These are phyloP conservation scores for Dictyostelium brefeldianum DNA, from an alignment of 78 protist species.

Conservation along the genomic window DNA sequence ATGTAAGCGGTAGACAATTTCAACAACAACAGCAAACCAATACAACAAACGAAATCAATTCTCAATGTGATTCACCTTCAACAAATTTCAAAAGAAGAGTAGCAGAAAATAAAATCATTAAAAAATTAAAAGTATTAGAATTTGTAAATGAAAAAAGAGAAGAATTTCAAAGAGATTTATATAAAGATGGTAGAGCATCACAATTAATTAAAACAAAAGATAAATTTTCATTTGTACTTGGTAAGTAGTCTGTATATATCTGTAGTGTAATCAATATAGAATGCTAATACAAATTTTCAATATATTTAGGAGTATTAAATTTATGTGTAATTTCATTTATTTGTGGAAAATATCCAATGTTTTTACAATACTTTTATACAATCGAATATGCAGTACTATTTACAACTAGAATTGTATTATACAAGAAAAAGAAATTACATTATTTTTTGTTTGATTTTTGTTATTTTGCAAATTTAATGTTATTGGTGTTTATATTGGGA, in stretches of 20 bases:
- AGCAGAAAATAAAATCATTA: conserved; percentile 38
- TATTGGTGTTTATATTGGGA: conserved; percentile 31
- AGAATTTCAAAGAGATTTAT: conserved; percentile 42
- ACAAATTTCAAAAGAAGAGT: conserved; percentile 15
- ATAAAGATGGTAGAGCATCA: conserved; percentile 43
- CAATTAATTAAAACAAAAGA: conserved; percentile 44
- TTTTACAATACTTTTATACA: conserved; percentile 30
- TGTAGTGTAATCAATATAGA: too few relatives aligned
- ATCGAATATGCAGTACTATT: conserved; percentile 31
- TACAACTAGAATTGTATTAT: conserved; percentile 25
- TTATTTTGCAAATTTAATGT: conserved; percentile 83
- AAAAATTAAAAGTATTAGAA: conserved; percentile 67
- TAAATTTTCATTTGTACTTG: conserved; percentile 65
- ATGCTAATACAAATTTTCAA: too few relatives aligned
- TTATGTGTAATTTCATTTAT: conserved; percentile 70
- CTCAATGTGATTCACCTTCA: not conserved
- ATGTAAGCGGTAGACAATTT: not conserved
- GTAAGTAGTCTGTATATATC: too few relatives aligned
- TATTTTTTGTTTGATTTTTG: conserved; percentile 86
- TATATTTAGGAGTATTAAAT: conserved; percentile 65
- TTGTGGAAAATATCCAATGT: conserved; percentile 29
- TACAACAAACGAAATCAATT: too few relatives aligned
- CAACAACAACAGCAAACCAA: not conserved
- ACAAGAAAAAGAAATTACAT: conserved; percentile 64
- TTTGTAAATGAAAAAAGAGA: conserved; percentile 64